Conservation (phyloP, 2,329 filamentous ascomycete species). For the Penicillium concentricum region DNA sequence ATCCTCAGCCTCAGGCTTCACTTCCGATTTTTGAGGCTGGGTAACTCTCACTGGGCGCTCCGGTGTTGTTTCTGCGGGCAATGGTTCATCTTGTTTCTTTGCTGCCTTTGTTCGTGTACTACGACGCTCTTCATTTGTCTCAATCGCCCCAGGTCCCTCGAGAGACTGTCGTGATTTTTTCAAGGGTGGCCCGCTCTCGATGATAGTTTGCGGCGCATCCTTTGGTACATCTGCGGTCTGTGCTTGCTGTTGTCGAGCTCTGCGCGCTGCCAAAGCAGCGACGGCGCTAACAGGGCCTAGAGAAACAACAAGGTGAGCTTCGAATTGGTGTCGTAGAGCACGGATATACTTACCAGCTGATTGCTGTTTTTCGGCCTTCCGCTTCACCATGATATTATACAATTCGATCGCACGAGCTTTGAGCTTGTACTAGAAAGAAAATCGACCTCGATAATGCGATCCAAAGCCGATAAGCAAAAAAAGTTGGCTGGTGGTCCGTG, state of each 20-base stretch:
- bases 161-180: slow-evolving; percentile 36
- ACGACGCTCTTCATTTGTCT: slow-evolving; percentile 14
- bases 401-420: neutral
- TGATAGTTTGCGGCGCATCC: slow-evolving; percentile 18
- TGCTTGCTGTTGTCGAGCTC: slow-evolving; percentile 38
- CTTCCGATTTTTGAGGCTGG: slow-evolving; percentile 3
- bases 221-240: slow-evolving; percentile 22
- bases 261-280: slow-evolving; percentile 45
- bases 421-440: slow-evolving; percentile 1
- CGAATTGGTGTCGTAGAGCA: slow-evolving; percentile 7
- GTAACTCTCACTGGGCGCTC: slow-evolving; percentile 8
- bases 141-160: slow-evolving; percentile 17
- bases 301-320: slow-evolving; percentile 8
- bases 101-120: slow-evolving; percentile 21
- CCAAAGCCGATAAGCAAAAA: slow-evolving; percentile 27
- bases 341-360: slow-evolving; percentile 27
- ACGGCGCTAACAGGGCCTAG: slow-evolving; percentile 42
- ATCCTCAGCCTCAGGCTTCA: neutral
- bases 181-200: slow-evolving; percentile 31
- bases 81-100: slow-evolving; percentile 18
- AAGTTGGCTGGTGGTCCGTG: slow-evolving; percentile 40
- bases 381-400: slow-evolving; percentile 30
- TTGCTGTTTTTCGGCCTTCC: slow-evolving; percentile 41
- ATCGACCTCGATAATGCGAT: slow-evolving; percentile 19
- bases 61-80: slow-evolving; percentile 12